These are phyloP conservation scores for Exserohilum rostratum DNA, from an alignment of 2,329 filamentous ascomycete species.

Conservation along the genomic window DNA sequence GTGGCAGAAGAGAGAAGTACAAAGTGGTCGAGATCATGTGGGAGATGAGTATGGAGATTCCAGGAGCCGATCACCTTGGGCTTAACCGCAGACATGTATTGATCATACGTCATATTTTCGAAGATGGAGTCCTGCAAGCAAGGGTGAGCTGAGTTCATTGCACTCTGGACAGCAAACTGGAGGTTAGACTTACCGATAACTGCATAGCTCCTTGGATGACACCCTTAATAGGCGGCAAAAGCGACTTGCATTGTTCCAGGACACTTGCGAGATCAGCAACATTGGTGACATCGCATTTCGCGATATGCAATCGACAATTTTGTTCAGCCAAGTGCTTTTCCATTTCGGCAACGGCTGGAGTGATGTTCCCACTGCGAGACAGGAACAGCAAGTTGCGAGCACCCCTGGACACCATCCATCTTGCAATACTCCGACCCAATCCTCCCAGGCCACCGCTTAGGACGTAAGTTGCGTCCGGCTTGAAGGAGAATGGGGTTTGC, in stretches of 20 bases:
- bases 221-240: neutral
- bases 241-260: neutral
- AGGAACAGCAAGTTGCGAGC: slow-evolving; percentile 23
- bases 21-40: slow-evolving; percentile 19
- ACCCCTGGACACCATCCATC: slow-evolving; percentile 22
- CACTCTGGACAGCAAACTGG: neutral
- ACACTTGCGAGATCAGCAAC: neutral
- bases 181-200: neutral
- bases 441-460: slow-evolving; percentile 29
- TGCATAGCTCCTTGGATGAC: slow-evolving; percentile 1
- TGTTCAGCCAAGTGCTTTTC: neutral
- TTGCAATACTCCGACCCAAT: slow-evolving; percentile 23
- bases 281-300: neutral
- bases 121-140: slow-evolving; percentile 1
- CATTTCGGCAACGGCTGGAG: neutral
- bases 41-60: slow-evolving; percentile 21
- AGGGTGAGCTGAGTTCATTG: neutral
- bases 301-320: neutral
- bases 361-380: slow-evolving; percentile 7
- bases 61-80: slow-evolving; percentile 41
- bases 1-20: slow-evolving; percentile 24
- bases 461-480: slow-evolving; percentile 21
- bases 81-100: slow-evolving; percentile 1
- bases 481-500: neutral
- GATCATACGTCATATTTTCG: slow-evolving; percentile 12